Conservation (phyloP, 768 basidiomycete species). For the Suillus plorans region DNA sequence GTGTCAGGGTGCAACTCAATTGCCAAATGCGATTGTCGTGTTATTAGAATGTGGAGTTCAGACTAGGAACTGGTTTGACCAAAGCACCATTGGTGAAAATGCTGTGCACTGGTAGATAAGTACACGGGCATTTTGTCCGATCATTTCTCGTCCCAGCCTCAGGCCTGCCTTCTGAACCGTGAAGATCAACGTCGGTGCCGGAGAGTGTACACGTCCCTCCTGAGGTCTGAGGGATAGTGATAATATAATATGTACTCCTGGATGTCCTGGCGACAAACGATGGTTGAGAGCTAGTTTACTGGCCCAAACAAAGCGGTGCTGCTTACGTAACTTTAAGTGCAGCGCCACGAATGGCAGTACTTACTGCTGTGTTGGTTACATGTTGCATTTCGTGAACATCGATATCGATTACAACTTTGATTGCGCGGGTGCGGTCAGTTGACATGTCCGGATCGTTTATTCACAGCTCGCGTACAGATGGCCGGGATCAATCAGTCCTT, state of each 20-base stretch:
- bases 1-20: background rate
- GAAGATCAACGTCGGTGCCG: background rate
- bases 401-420: background rate
- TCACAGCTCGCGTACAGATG: background rate
- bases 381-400: background rate
- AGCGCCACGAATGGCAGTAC: conserved; percentile 2
- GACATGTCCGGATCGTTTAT: background rate
- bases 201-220: background rate
- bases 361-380: background rate
- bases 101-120: background rate
- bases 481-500: background rate
- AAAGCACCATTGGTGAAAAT: background rate
- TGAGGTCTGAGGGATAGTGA: background rate
- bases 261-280: background rate
- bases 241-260: background rate
- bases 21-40: background rate
- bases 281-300: background rate
- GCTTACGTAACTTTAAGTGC: background rate
- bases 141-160: background rate
- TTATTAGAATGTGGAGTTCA: background rate
- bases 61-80: background rate
- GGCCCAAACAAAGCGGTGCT: background rate
- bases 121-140: background rate
- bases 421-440: background rate
- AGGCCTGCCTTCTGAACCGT: too few species aligned